A percentile compares a stretch with the other conserved stretches of the same genome.
phyloP scores from a whole-genome alignment of 768 basidiomycete genomes.

The Mycena polygramma region DNA sequence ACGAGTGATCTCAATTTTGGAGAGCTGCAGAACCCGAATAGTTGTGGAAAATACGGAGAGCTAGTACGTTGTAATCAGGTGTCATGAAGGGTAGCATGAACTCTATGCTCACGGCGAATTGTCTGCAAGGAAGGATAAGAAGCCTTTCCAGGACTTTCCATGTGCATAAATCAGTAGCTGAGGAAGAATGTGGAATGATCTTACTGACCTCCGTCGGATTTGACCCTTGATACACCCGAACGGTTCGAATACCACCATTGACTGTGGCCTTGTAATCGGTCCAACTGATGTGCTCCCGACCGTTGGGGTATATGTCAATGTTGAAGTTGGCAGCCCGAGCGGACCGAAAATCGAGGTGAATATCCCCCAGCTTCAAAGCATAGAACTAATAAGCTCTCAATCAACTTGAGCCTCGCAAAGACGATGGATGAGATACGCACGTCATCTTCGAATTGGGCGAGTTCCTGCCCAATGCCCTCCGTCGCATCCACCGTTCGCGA shows the following conservation, averaged over 20 bases:
- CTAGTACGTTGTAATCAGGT: neutral
- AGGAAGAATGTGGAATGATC: neutral
- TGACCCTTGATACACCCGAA: constrained; percentile 16
- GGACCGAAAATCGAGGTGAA: constrained; percentile 6
- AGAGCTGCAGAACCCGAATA: constrained; percentile 20
- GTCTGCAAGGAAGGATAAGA: constrained; percentile 13
- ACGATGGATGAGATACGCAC: neutral
- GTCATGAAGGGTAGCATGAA: too few species aligned
- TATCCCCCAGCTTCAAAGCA: constrained; percentile 12
- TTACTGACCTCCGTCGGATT: neutral
- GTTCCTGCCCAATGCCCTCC: neutral
- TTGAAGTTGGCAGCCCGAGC: neutral
- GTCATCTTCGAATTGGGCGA: constrained; percentile 4
- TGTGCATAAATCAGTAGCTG: neutral
- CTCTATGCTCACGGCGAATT: constrained; percentile 7
- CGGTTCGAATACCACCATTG: constrained; percentile 5
- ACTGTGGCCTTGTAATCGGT: constrained; percentile 15
- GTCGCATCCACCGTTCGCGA: neutral
- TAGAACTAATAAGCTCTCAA: neutral
- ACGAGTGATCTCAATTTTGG: constrained; percentile 1
- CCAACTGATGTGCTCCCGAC: neutral
- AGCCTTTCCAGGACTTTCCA: constrained; percentile 10
- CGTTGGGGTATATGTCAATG: neutral
- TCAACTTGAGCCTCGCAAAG: neutral
- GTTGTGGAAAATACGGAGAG: constrained; percentile 4